A percentile compares a stretch with the other conserved stretches of the same genome.
Evolutionary conservation across 768 basidiomycete genomes (phyloP).

Genomic region (Hericium rajendrae): DNA sequence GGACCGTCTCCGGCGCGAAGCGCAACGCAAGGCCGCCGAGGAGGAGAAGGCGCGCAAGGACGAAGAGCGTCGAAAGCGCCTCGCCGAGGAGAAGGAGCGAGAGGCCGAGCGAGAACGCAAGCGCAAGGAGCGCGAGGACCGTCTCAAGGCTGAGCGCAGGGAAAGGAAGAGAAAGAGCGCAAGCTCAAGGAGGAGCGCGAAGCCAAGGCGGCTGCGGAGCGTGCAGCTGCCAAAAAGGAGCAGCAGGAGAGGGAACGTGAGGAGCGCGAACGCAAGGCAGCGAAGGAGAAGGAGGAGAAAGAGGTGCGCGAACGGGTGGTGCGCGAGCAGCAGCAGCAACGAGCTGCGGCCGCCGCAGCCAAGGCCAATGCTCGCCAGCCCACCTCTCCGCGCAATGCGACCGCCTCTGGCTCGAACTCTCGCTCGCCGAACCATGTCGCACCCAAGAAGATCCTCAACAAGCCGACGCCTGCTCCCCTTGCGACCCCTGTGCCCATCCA

Average conservation of each 20-base stretch:
- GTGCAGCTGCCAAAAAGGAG: constrained; percentile 30
- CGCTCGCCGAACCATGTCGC: constrained; percentile 38
- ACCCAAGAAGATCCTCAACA: constrained; percentile 56
- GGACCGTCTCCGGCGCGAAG: constrained; percentile 72
- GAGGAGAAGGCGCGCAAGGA: constrained; percentile 80
- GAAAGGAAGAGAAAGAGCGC: constrained; percentile 58
- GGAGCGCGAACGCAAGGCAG: constrained; percentile 58
- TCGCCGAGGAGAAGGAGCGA: constrained; percentile 72
- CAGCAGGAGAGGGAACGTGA: constrained; percentile 47
- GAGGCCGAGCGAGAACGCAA: constrained; percentile 69
- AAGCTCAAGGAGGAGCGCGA: constrained; percentile 58
- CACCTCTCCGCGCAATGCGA: constrained; percentile 39
- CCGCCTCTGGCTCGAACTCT: constrained; percentile 37
- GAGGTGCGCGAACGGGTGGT: constrained; percentile 23
- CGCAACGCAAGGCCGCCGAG: constrained; percentile 62
- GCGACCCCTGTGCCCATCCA: constrained; percentile 19
- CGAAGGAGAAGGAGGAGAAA: constrained; percentile 43
- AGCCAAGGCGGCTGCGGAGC: constrained; percentile 40
- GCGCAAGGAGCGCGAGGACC: constrained; percentile 68
- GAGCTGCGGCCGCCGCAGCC: constrained; percentile 35
- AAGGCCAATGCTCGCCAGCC: constrained; percentile 37
- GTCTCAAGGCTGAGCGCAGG: constrained; percentile 36
- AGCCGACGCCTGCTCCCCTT: constrained; percentile 22
- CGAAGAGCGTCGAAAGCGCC: constrained; percentile 70
- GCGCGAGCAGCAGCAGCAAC: constrained; percentile 33